Percentiles rank a stretch among this genome's conserved stretches.
Conservation (phyloP, 345 rosid genomes). For the Trapa bicornis region DNA sequence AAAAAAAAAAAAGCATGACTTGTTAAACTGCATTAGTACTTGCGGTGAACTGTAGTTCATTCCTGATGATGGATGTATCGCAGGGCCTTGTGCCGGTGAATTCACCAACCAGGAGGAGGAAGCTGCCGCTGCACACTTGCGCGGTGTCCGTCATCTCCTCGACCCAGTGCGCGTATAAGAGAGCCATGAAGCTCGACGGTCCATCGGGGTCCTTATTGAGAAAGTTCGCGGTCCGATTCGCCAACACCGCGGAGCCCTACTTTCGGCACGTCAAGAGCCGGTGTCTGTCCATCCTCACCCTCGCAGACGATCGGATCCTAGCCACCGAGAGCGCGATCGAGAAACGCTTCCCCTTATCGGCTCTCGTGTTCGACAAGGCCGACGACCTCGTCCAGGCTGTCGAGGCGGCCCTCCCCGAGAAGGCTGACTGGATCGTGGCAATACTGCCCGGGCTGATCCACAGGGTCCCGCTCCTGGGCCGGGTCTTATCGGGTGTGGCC, state of each 20-base stretch:
- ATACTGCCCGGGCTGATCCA: constrained; percentile 19
- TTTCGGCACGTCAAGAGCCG: constrained; percentile 18
- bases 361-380: constrained; percentile 25
- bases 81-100: not conserved
- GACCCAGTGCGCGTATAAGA: constrained; percentile 22
- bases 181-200: constrained; percentile 23
- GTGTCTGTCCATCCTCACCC: constrained; percentile 24
- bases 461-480: constrained; percentile 23
- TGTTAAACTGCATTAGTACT: no score
- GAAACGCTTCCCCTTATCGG: constrained; percentile 39
- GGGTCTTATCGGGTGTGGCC: constrained; percentile 17
- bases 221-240: constrained; percentile 12
- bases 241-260: constrained; percentile 12
- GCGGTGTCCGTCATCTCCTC: constrained; percentile 24
- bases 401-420: constrained; percentile 42
- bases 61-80: not conserved
- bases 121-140: constrained; percentile 52
- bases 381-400: constrained; percentile 19
- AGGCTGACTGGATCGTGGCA: constrained; percentile 22
- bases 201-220: constrained; percentile 18
- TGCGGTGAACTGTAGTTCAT: no score
- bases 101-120: constrained; percentile 18
- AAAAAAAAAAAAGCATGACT: not conserved
- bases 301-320: constrained; percentile 35
- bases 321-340: constrained; percentile 28